Evolutionary conservation across 441 rosid species (phyloP), one percentile per base, ranked within the genome.

Genomic region (Macaranga tanarius): DNA sequence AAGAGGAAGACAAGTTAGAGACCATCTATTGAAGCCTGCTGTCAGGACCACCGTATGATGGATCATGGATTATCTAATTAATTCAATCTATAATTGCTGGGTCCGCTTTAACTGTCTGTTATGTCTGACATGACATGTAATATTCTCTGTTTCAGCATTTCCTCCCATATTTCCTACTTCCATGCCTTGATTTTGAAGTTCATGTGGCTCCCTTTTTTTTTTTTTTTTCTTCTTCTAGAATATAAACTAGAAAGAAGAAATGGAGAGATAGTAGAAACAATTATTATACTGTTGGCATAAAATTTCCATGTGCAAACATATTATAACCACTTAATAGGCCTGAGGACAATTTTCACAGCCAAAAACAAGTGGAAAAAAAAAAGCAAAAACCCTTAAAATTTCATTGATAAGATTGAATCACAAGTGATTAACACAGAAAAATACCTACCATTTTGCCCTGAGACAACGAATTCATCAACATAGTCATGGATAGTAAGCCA

Each of bases 391-490:
- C 13, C 26, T 54, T 22, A 25, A 50, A 65, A 50, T 38, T 16
- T 4, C 48, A 20, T 65, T 22, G 9, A 47, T 7, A 2, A 48
- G 34, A 54, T 22, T 31, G 51, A 28, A 72, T 67, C 8, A 66
- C n/a, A 63, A 16, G 42, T 47, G 54, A 23, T 52, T 45, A 10
- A 44, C 51, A 51, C 5, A 19, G 47, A 70, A 76, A 28, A 42
- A 45, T 17, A 54, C 90, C 50, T 81, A 93, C 99, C 97, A 67
- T 89, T 95, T 77, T 90, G 90, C 78, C 90, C 95, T 0, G 90
- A 85, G 79, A 91, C 83, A 44, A 92, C 51, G 73, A 95, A 95
- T 34, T 63, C 68, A 77, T 95, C 99, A 0, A 91, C 72, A 60
- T 80, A 74, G 20, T 89, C 83, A 57, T 84, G 74, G 62, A 92